phyloP scores from a whole-genome alignment of 192 early-diverging fungal genomes.

The Coemansia sp. region DNA sequence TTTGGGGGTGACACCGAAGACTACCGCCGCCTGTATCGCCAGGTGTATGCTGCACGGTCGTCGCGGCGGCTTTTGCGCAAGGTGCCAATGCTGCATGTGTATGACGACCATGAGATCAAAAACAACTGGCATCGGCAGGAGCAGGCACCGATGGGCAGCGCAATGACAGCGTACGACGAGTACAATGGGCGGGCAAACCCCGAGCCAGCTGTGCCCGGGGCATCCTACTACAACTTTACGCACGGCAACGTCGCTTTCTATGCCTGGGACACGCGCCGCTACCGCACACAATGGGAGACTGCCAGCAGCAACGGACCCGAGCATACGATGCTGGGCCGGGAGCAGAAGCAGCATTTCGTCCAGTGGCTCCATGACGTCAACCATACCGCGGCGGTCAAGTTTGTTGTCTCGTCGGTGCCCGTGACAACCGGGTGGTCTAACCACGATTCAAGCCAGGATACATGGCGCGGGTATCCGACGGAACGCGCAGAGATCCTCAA shows the following conservation, averaged over 20 bases:
- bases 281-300: conserved; percentile 42
- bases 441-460: conserved; percentile 39
- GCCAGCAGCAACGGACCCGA: background rate
- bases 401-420: conserved; percentile 47
- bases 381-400: conserved; percentile 48
- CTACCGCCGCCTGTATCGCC: conserved; percentile 47
- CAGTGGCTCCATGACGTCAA: conserved; percentile 43
- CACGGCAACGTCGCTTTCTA: conserved; percentile 46
- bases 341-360: conserved; percentile 42
- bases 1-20: conserved; percentile 31
- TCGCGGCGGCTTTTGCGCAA: conserved; percentile 22
- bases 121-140: conserved; percentile 50
- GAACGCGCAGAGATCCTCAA: conserved; percentile 45
- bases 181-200: conserved; percentile 47
- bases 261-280: conserved; percentile 49
- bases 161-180: conserved; percentile 42
- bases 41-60: conserved; percentile 36
- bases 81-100: conserved; percentile 45
- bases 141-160: conserved; percentile 29
- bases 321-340: conserved; percentile 39
- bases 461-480: conserved; percentile 47
- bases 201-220: conserved; percentile 6
- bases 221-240: conserved; percentile 46
- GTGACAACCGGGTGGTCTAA: conserved; percentile 43
- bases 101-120: conserved; percentile 53